phyloP scores from a whole-genome alignment of 2,329 filamentous ascomycete genomes.

The Boeremia lycopersici region DNA sequence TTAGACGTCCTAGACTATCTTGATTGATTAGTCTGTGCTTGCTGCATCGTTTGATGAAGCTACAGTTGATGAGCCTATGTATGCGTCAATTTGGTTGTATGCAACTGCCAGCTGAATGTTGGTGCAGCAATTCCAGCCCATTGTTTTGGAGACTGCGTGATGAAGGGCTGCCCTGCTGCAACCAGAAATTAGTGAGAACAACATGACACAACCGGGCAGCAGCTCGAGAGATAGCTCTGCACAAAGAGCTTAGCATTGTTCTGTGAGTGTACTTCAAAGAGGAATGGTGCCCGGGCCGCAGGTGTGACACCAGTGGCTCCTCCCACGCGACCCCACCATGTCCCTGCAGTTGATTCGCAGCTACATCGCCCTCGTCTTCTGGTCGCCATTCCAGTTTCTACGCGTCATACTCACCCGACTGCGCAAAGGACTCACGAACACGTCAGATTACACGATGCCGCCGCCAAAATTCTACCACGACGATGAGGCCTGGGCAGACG shows the following conservation, averaged over 20 bases:
- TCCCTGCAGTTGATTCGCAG: constrained; percentile 17
- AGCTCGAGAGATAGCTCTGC: background rate
- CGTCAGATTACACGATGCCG: constrained; percentile 7
- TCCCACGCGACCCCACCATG: constrained; percentile 17
- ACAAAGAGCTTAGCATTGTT: constrained; percentile 14
- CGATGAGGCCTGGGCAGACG: constrained; percentile 81
- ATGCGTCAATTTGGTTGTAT: too few relatives aligned
- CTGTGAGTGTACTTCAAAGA: constrained; percentile 11
- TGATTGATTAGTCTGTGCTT: too few relatives aligned
- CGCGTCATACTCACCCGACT: constrained; percentile 4
- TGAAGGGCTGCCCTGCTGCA: constrained; percentile 6
- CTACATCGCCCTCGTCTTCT: constrained; percentile 9
- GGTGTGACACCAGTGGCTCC: constrained; percentile 5
- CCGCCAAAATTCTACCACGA: constrained; percentile 58
- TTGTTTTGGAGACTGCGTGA: background rate
- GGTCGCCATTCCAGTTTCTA: constrained; percentile 5
- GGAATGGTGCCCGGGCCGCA: constrained; percentile 11
- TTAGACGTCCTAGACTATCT: too few relatives aligned
- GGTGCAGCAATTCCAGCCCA: background rate
- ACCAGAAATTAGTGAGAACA: background rate
- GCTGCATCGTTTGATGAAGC: background rate
- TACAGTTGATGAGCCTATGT: too few relatives aligned
- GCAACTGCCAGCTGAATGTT: too few relatives aligned
- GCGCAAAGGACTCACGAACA: background rate
- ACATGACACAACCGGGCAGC: background rate